Percentiles rank a stretch among this genome's conserved stretches.
Conservation (phyloP, 768 basidiomycete species). For the Suillus placidus region DNA sequence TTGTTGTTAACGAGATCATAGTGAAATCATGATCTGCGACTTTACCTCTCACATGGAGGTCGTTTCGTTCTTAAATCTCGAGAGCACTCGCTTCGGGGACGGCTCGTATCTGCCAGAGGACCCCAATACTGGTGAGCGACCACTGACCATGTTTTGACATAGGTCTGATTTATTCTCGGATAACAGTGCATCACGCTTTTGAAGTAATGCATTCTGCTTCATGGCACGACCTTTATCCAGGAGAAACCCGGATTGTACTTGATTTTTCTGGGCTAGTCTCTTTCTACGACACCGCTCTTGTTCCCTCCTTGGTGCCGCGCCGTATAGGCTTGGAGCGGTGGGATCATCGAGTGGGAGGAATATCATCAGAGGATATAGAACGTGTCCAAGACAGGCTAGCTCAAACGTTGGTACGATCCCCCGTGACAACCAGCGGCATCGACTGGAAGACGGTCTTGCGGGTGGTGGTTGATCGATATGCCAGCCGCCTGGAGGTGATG, state of each 20-base stretch:
- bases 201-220: constrained; percentile 22
- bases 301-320: constrained; percentile 18
- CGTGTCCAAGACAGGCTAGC: constrained; percentile 14
- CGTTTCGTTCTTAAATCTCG: constrained; percentile 42
- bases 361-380: constrained; percentile 18
- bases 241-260: constrained; percentile 28
- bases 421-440: constrained; percentile 30
- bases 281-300: constrained; percentile 32
- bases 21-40: constrained; percentile 53
- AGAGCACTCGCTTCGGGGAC: background rate
- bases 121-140: background rate
- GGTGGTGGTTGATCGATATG: constrained; percentile 44
- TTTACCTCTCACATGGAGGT: constrained; percentile 43
- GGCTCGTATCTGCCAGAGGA: background rate
- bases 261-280: constrained; percentile 23
- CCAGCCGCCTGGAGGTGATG: constrained; percentile 43
- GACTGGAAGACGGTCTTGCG: constrained; percentile 46
- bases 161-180: background rate
- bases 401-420: constrained; percentile 8
- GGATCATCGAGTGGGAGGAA: constrained; percentile 22
- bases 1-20: constrained; percentile 16
- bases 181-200: background rate
- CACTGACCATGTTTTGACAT: background rate
- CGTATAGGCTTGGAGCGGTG: constrained; percentile 23
- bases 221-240: constrained; percentile 28